Base-by-base conservation (phyloP, 805 yeast genomes). In the Candida namnaoensis region DNA sequence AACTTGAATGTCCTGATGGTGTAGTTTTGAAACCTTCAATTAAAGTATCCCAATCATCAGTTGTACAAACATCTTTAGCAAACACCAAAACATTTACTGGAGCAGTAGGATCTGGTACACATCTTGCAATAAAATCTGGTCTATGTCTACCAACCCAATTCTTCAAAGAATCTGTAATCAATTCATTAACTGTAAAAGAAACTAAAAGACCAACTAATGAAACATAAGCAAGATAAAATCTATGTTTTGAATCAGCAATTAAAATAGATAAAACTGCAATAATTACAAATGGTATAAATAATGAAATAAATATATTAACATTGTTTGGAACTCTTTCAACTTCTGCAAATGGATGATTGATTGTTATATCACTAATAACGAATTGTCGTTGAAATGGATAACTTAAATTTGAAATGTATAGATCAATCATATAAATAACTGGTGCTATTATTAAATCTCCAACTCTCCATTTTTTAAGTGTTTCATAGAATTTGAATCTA, bases 41-140 rank as follows among this genome's bases (percentile, higher is more conserved):
- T 32, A 83, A 60, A 19, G 56, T 56, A 4, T 50, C 57, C 33
- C 52, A 40, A 47, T 80, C 58, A 3, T 58, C 60, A 1, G 80
- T 67, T 0, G 90, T 82, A 48, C 88, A 82, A 1, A 77, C 82
- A 43, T 82, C 88, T 34, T 65, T 66, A 1, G 88, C 86, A 41
- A 53, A 68, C 24, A 79, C 82, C 50, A 80, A 49, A 1, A 69
- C 64, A 50, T 76, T 66, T 15, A 64, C 50, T 1, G 88, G 81
- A 0, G 90, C 71, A 39, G 66, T 80, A 2, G 62, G 60, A 30
- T 63, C 65, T 5, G 96, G 96, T 19, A 71, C 56, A 60, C 98
- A 91, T 50, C 98, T 72, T 6, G 88, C 86, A 40, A 91, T 62
- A 57, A 90, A 86, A 61, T 91, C 99, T 0, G 99, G 99, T 45